phyloP scores from a whole-genome alignment of 805 yeast species.

The Saccharomycopsis schoenii region DNA sequence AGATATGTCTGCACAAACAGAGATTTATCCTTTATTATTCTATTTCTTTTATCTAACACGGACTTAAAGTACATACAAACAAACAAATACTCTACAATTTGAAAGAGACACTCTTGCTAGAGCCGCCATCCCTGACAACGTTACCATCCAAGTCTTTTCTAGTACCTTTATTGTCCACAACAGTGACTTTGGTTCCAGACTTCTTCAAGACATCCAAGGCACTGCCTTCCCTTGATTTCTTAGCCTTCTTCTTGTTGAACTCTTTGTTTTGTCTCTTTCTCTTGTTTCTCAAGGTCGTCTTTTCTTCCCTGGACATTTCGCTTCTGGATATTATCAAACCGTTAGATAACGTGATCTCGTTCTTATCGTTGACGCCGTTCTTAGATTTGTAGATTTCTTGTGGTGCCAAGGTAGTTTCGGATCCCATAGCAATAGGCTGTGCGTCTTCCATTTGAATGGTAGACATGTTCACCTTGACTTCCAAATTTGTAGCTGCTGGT shows the following conservation, averaged over 20 bases:
- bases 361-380: conserved; percentile 32
- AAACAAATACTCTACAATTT: conserved; percentile 3
- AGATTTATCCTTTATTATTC: too few relatives aligned
- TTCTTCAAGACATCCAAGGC: conserved; percentile 51
- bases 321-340: conserved; percentile 75
- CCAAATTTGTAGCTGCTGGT: conserved; percentile 71
- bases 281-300: conserved; percentile 78
- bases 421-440: conserved; percentile 76
- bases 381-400: conserved; percentile 72
- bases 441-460: conserved; percentile 92
- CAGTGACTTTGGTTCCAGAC: conserved; percentile 54
- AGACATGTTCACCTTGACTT: conserved; percentile 73
- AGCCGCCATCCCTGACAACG: conserved; percentile 34
- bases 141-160: conserved; percentile 66
- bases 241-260: conserved; percentile 25
- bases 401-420: conserved; percentile 77
- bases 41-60: background rate
- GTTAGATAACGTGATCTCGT: conserved; percentile 61
- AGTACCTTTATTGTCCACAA: conserved; percentile 68
- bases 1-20: too few relatives aligned
- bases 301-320: conserved; percentile 77
- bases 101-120: conserved; percentile 11
- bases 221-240: conserved; percentile 38
- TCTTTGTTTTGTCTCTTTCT: conserved; percentile 36
- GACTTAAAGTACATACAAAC: background rate